Evolutionary conservation across 495 filamentous ascomycete genomes (phyloP).

Genomic region (Neurospora sp.): DNA sequence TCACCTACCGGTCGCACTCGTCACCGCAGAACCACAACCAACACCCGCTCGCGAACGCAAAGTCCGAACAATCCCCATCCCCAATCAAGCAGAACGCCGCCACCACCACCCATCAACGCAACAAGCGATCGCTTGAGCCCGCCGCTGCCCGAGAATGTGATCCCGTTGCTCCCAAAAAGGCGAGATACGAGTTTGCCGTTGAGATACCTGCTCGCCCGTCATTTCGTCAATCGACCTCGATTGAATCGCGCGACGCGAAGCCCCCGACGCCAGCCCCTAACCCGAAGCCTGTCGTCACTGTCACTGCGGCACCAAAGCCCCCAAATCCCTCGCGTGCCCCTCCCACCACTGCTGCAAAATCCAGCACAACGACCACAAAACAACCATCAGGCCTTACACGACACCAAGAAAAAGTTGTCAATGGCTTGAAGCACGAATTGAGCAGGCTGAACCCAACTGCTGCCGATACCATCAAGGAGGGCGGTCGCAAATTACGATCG

Average conservation of each 20-base stretch:
- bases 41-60: constrained; percentile 9
- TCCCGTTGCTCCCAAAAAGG: constrained; percentile 10
- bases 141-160: constrained; percentile 7
- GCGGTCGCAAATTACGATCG: constrained; percentile 44
- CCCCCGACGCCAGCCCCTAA: constrained; percentile 11
- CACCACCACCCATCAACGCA: constrained; percentile 5
- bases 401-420: constrained; percentile 37
- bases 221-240: constrained; percentile 16
- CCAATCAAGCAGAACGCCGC: constrained; percentile 3
- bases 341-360: constrained; percentile 5
- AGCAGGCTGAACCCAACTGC: constrained; percentile 33
- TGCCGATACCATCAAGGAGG: constrained; percentile 32
- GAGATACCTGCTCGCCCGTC: constrained; percentile 28
- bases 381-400: constrained; percentile 23
- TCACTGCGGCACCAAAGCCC: constrained; percentile 17
- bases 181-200: constrained; percentile 23
- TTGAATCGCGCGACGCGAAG: constrained; percentile 22
- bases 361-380: constrained; percentile 7
- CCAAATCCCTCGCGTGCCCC: constrained; percentile 11
- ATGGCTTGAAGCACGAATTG: constrained; percentile 45
- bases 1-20: constrained; percentile 1
- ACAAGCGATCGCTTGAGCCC: constrained; percentile 17
- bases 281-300: constrained; percentile 24
- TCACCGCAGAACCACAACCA: constrained; percentile 6
- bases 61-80: constrained; percentile 2